Conservation (phyloP, 1,284 basidiomycete genomes). For the Macrocystidia cucumis region DNA sequence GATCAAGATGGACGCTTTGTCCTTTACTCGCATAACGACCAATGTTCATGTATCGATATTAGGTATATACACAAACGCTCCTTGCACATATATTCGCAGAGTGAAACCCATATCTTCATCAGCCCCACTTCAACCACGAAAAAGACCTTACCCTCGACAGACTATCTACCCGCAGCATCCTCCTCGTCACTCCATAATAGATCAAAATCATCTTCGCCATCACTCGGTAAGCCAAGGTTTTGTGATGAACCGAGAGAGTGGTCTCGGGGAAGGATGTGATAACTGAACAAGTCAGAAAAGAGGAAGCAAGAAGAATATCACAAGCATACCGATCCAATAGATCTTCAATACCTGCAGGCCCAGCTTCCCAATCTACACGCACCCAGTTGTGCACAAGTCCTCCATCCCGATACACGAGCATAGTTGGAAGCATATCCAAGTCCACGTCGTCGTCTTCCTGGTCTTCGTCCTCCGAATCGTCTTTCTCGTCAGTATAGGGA, state of each 20-base stretch:
- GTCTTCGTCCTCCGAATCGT: constrained; percentile 28
- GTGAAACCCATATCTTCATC: too few species aligned
- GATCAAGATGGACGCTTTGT: too few species aligned
- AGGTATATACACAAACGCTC: too few species aligned
- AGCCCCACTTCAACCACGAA: too few species aligned
- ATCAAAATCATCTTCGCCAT: constrained; percentile 35
- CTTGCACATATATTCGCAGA: too few species aligned
- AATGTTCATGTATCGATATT: too few species aligned
- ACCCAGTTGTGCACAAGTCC: constrained; percentile 80
- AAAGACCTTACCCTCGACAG: too few species aligned
- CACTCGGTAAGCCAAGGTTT: constrained; percentile 32
- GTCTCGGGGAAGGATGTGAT: constrained; percentile 34
- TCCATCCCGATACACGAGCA: constrained; percentile 78
- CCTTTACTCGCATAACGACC: too few species aligned
- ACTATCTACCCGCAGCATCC: too few species aligned
- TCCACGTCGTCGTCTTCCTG: constrained; percentile 54
- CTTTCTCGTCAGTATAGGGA: constrained; percentile 29
- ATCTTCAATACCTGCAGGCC: constrained; percentile 55
- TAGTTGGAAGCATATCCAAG: constrained; percentile 75
- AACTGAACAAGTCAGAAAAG: constrained; percentile 19
- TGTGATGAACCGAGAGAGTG: constrained; percentile 17
- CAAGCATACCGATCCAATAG: constrained; percentile 49
- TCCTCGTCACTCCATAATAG: constrained; percentile 33
- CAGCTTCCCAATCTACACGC: constrained; percentile 80
- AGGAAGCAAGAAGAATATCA: constrained; percentile 1